phyloP scores from a whole-genome alignment of 352 stramenopile genomes.

The Globisporangium spiculum region DNA sequence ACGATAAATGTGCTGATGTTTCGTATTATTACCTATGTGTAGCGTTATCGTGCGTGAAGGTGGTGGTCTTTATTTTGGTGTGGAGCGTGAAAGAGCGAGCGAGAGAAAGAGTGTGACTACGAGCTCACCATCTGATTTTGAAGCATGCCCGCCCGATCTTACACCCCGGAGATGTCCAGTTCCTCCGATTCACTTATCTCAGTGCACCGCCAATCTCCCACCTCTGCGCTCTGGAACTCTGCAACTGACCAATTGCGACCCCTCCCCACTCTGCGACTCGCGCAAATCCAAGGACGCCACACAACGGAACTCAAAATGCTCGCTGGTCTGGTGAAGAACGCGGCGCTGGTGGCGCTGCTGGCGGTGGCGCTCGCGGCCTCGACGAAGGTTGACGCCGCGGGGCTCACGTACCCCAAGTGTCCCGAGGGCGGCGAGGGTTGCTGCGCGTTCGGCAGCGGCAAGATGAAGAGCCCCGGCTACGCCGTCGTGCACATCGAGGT shows the following conservation, averaged over 20 bases:
- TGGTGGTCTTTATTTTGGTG: background rate
- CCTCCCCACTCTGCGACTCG: slow-evolving; percentile 10
- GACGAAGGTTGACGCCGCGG: slow-evolving; percentile 12
- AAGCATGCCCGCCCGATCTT: background rate
- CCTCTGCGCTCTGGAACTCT: slow-evolving; percentile 1
- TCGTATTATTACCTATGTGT: background rate
- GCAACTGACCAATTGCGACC: background rate
- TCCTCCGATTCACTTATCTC: background rate
- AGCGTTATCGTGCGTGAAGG: background rate
- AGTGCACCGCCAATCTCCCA: background rate
- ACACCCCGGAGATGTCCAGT: background rate
- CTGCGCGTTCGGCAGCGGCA: slow-evolving; percentile 48
- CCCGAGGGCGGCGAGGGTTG: slow-evolving; percentile 35
- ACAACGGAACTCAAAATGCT: slow-evolving; percentile 12
- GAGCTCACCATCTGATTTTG: slow-evolving; percentile 8
- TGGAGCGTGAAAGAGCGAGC: background rate
- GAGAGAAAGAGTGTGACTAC: background rate
- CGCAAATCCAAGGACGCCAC: background rate
- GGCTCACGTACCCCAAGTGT: slow-evolving; percentile 58
- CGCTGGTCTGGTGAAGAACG: slow-evolving; percentile 25
- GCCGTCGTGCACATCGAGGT: slow-evolving; percentile 42
- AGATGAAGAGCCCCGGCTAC: slow-evolving; percentile 64
- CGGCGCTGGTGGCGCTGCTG: slow-evolving; percentile 23
- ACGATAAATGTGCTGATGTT: background rate
- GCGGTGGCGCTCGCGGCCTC: slow-evolving; percentile 11